Evolutionary conservation across 371 early-diverging fungal species (phyloP).

Genomic region (Circinella minor): DNA sequence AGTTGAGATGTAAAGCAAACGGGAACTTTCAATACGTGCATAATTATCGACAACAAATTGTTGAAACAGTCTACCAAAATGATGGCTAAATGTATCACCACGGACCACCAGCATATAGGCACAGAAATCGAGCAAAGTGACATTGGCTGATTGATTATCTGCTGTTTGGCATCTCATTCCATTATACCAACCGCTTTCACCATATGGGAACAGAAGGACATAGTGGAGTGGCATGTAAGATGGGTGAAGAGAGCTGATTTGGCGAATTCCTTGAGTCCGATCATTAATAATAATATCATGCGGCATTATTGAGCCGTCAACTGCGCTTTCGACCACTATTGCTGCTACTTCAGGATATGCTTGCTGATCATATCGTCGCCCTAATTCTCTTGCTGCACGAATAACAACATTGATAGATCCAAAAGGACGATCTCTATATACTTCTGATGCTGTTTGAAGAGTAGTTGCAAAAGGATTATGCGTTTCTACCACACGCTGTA

Average conservation of each 20-base stretch:
- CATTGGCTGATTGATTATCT: not conserved
- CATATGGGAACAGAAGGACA: not conserved
- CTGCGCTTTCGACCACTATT: not conserved
- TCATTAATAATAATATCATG: not conserved
- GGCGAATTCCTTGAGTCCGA: not conserved
- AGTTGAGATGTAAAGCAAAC: not conserved
- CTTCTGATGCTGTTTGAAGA: not conserved
- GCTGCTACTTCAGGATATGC: conserved; percentile 1
- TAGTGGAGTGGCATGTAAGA: not conserved
- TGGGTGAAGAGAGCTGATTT: not conserved
- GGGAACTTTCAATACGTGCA: not conserved
- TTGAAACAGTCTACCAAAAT: not conserved
- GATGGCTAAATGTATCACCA: not conserved
- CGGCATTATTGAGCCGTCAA: not conserved
- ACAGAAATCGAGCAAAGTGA: not conserved
- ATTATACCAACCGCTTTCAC: not conserved
- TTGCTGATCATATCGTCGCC: not conserved
- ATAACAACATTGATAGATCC: conserved; percentile 1
- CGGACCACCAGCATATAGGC: not conserved
- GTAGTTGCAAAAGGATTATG: not conserved
- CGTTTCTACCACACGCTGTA: not conserved
- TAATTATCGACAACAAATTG: conserved; percentile 1
- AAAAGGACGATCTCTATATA: not conserved
- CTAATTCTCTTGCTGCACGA: not conserved
- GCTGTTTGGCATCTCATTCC: too few species aligned